Evolutionary conservation across 2,329 filamentous ascomycete species (phyloP), one percentile per base, ranked within the genome.

Genomic region (Sporothrix mexicana): DNA sequence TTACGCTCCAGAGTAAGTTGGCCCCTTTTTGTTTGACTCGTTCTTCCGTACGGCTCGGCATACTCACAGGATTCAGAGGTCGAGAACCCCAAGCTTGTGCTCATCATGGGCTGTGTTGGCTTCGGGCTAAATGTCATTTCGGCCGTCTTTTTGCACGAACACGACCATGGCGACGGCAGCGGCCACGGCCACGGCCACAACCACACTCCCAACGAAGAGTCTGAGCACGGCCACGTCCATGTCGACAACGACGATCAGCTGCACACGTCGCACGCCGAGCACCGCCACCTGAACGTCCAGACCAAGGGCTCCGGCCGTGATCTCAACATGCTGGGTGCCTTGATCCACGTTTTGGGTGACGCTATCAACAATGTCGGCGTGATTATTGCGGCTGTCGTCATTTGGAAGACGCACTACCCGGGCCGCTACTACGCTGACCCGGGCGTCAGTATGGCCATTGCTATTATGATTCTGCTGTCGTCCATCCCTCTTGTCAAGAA

Each of bases 341-440:
- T 94, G 12, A 81, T 93, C 15, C 92, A 95, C 77, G 87, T 94
- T 36, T 77, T 92, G 2, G 90, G 91, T 45, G 92, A 95, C 77
- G 91, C 91, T 5, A 84, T 92, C 75, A 94, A 94, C 81, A 95
- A 95, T 76, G 80, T 94, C 12, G 92, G 91, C 10, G 92, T 95
- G 73, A 93, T 94, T 67, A 83, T 91, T 49, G 87, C 91, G 0
- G 91, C 90, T 0, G 77, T 91, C 1, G 84, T 93, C 45, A 91
- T 94, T 79, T 93, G 91, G 92, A 83, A 90, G 72, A 83, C 86
- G 0, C 78, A 85, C 43, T 88, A 86, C 43, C 83, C 87, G 0
- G 83, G 80, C 3, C 85, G 90, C 47, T 93, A 87, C 82, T 94
- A 94, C 76, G 91, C 90, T 5, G 92, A 95, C 78, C 92, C 92